Conservation (phyloP, 371 early-diverging fungal genomes). For the Enterocytospora artemiae region DNA sequence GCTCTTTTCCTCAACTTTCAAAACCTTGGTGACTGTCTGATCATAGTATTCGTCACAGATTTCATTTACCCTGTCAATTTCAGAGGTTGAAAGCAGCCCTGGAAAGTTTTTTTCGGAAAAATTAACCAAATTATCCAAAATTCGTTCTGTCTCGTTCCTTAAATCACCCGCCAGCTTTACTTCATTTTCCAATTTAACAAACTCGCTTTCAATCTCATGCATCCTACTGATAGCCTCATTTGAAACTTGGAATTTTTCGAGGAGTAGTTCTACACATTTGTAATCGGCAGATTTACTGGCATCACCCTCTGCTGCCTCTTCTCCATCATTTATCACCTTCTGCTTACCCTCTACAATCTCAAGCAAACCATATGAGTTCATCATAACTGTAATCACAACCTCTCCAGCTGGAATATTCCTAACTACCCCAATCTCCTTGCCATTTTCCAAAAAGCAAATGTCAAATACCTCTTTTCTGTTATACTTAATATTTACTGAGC, state of each 20-base stretch:
- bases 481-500: conserved; percentile 23
- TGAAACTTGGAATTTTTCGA: conserved; percentile 3
- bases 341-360: conserved; percentile 11
- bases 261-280: conserved; percentile 7
- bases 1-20: conserved; percentile 18
- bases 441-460: conserved; percentile 36
- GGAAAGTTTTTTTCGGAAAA: conserved; percentile 4
- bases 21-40: neutral
- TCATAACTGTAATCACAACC: conserved; percentile 23
- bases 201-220: conserved; percentile 19
- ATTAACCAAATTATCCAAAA: conserved; percentile 14
- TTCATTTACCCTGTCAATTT: conserved; percentile 12
- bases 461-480: conserved; percentile 24
- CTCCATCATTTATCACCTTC: neutral
- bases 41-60: conserved; percentile 24
- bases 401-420: conserved; percentile 12
- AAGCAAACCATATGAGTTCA: conserved; percentile 28
- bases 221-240: conserved; percentile 6
- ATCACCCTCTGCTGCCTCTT: neutral
- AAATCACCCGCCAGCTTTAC: conserved; percentile 25
- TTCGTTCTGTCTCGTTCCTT: conserved; percentile 33
- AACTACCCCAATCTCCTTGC: conserved; percentile 25
- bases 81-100: conserved; percentile 11
- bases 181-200: conserved; percentile 17
- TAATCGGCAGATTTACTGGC: neutral